Base-by-base conservation (phyloP, 768 basidiomycete species). In the Imleria badia region DNA sequence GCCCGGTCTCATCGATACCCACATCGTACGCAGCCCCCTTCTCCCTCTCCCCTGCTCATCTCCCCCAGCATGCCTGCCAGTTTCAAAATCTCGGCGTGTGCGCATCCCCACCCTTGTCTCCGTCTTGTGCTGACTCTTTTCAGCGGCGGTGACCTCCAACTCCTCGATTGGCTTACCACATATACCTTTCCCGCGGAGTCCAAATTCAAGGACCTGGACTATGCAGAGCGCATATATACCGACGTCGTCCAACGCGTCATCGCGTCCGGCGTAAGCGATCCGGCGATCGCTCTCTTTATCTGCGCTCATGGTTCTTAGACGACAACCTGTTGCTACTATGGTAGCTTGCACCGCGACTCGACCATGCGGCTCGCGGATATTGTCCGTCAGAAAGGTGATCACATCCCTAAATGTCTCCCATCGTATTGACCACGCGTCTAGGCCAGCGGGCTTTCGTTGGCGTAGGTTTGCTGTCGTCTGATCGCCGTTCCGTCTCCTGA, bases 291-390 rank as follows among this genome's bases (percentile, higher is more conserved):
- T 38, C 6, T 20, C n/a, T 19, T 10, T 49, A 51, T 51, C 50
- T 30, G 35, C 52, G 33, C 59, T 41, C 45, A 60, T 15, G 22
- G 34, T 46, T 15, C 36, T n/a, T 29, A 63, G 94, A 96, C 94
- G 1, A 97, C 95, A 1, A 97, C 95, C 0, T 91, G 86, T 64
- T 97, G 92, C 68, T 97, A 95, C 71, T 96, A 91, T 66, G 91
- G 84, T 9, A 87, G 85, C 3, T 71, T 94, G 14, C 93, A 98
- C 68, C 73, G 86, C 23, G 86, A 89, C 52, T 81, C 87, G 0
- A 93, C 92, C 9, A 91, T 89, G 73, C 72, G 82, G 34, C 81
- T 98, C 6, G 94, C 91, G 2, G 84, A 92, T 39, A 80, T 90
- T 33, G 80, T 88, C 11, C 79, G 84, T 59, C 66, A 64, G n/a